Base-by-base conservation (phyloP, 176 grass and related monocot genomes). In the Oryza punctata region DNA sequence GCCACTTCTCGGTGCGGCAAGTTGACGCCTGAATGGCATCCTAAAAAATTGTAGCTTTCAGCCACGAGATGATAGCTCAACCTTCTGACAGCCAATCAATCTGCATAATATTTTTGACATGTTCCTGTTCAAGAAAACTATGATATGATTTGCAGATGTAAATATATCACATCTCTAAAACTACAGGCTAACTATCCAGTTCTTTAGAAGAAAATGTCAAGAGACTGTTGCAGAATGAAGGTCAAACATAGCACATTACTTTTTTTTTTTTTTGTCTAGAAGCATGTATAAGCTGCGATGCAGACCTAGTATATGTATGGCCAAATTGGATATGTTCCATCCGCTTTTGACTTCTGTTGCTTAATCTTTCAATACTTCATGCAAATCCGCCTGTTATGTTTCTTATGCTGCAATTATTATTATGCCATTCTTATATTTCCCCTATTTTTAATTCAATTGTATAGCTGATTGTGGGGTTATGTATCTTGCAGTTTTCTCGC, bases 401-500 rank as follows among this genome's bases (percentile, higher is more conserved):
- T 54, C 30, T 59, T 81, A 59, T 77, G 32, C 40, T 69, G 27
- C 35, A 29, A 64, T 46, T 72, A 37, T 63, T 52, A 30, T 37
- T 27, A 82, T 77, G 10, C 38, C 23, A 63, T 70, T 81, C n/a
- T 63, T 77, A 28, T 41, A 41, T 73, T 16, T 81, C 38, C 7
- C 45, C 23, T 63, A 16, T 35, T 38, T 30, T 63, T 0, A 63
- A 23, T 74, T 69, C n/a, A 85, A 49, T 13, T 65, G 10, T 82
- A 61, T 69, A 70, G 11, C 47, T 88, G 37, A 88, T 52, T 61
- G 4, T 50, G 67, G 3, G 2, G 78, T 29, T 25, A 50, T 84
- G 46, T 61, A 72, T 73, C 41, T 63, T 90, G 57, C 90, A 94
- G 93, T 94, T 94, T 90, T 92, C 93, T 78, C 90, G 33, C 30